Evolutionary conservation across 306 rosid genomes (phyloP).

Genomic region (Hylodesmum podocarpum): DNA sequence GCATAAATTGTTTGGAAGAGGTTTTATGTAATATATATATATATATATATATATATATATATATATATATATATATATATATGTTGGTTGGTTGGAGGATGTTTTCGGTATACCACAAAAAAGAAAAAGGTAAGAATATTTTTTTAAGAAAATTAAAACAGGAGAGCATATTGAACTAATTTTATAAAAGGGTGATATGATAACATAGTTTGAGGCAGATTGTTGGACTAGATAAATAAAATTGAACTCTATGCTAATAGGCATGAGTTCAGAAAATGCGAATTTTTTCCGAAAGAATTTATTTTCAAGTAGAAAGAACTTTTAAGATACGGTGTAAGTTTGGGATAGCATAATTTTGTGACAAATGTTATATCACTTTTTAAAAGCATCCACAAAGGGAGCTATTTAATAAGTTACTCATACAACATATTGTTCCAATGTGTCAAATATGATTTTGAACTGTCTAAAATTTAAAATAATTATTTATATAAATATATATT

Average conservation of each 20-base stretch:
- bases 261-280: background rate
- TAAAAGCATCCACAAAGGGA: no score
- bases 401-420: no score
- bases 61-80: no score
- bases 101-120: background rate
- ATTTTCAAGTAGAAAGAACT: background rate
- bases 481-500: no score
- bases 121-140: background rate
- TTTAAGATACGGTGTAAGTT: background rate
- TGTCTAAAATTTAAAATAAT: no score
- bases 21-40: no score
- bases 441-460: no score
- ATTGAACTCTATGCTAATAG: background rate
- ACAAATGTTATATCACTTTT: background rate
- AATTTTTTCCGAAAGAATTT: background rate
- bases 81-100: no score
- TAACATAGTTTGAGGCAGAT: background rate
- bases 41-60: no score
- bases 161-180: background rate
- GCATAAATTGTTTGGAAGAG: background rate
- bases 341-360: background rate
- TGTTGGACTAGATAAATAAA: background rate
- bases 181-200: background rate
- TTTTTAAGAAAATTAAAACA: background rate
- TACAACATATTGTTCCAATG: no score